Conservation (phyloP, 2,329 filamentous ascomycete species). For the Fusarium marasasianum region DNA sequence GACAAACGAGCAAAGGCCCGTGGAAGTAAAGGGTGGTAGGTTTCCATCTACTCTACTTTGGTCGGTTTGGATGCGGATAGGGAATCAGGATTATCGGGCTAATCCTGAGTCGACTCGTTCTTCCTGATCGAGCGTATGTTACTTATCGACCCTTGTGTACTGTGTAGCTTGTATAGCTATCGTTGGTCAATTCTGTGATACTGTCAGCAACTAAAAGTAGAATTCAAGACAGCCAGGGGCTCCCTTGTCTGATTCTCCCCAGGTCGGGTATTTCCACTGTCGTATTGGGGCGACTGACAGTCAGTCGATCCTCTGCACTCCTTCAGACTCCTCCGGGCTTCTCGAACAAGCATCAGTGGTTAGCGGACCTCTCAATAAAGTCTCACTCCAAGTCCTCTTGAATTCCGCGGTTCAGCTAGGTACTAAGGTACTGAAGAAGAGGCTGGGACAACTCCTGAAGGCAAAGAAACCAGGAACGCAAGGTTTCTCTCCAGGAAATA, state of each 20-base stretch:
- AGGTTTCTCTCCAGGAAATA: slow-evolving; percentile 3
- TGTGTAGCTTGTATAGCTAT: not conserved
- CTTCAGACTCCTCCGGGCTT: not conserved
- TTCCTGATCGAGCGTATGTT: not conserved
- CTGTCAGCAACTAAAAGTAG: not conserved
- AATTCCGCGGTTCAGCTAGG: not conserved
- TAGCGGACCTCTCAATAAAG: not conserved
- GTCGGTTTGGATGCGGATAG: not conserved
- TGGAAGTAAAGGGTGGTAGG: not conserved
- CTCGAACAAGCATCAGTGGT: not conserved
- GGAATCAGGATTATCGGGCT: not conserved
- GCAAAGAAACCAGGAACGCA: not conserved
- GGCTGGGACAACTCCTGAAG: not conserved
- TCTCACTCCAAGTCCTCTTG: not conserved
- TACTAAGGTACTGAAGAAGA: not conserved
- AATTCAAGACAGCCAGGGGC: not conserved
- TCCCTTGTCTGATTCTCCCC: slow-evolving; percentile 1
- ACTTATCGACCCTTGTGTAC: too few relatives aligned
- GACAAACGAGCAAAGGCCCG: not conserved
- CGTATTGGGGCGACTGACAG: not conserved
- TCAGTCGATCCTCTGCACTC: slow-evolving; percentile 28
- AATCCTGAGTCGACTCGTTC: not conserved
- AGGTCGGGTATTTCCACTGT: slow-evolving; percentile 22
- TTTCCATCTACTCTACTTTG: not conserved
- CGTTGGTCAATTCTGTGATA: not conserved